These are phyloP conservation scores for Eimeria zaria DNA, from an alignment of 169 alveolate genomes.

Conservation along the genomic window DNA sequence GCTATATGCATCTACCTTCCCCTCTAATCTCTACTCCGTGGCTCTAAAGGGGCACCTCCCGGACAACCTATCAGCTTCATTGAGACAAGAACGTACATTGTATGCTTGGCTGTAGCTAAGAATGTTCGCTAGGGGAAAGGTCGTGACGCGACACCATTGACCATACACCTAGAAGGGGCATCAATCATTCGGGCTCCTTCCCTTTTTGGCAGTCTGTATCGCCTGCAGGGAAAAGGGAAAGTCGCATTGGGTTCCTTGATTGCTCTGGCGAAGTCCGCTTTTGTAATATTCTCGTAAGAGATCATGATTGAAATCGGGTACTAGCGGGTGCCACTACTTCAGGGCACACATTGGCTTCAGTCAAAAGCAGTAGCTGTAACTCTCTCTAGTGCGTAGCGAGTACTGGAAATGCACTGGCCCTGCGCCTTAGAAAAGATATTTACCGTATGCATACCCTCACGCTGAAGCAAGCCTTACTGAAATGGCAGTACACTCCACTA, in stretches of 20 bases:
- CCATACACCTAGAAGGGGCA: too few species aligned
- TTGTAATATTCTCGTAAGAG: neutral
- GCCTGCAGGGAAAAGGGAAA: neutral
- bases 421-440: neutral
- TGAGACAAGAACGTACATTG: too few species aligned
- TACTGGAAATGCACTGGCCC: neutral
- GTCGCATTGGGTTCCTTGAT: neutral
- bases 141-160: too few species aligned
- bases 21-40: too few species aligned
- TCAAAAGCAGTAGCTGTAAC: neutral
- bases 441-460: neutral
- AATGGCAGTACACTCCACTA: neutral
- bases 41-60: too few species aligned
- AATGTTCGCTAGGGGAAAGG: too few species aligned
- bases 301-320: neutral
- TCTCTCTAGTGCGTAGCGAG: neutral
- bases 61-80: too few species aligned
- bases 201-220: neutral
- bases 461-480: neutral
- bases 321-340: neutral
- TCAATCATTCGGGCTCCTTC: too few species aligned
- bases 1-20: too few species aligned
- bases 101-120: too few species aligned
- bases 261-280: neutral
- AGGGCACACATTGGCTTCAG: neutral